These are phyloP conservation scores for Mangifera indica DNA, from an alignment of 345 rosid species.

Conservation along the genomic window DNA sequence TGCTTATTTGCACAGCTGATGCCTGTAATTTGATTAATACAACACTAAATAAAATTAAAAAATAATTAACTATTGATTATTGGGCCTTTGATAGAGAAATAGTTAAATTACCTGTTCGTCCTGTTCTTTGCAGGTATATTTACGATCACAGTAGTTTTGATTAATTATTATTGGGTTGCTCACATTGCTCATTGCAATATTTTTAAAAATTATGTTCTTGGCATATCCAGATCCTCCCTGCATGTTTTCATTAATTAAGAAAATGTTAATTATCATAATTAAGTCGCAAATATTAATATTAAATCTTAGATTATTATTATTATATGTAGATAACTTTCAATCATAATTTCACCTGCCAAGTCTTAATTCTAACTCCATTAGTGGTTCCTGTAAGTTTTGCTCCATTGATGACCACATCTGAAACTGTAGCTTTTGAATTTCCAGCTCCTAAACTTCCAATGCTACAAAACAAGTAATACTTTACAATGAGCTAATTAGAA, in stretches of 20 bases:
- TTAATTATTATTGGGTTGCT: constrained; percentile 77
- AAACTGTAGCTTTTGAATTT: constrained; percentile 59
- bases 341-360: too few relatives aligned
- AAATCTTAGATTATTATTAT: too few relatives aligned
- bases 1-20: constrained; percentile 74
- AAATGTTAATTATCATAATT: too few relatives aligned
- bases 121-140: constrained; percentile 44
- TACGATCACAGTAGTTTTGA: constrained; percentile 76
- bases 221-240: constrained; percentile 91
- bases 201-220: constrained; percentile 57
- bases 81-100: background rate
- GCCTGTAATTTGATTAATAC: constrained; percentile 29
- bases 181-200: constrained; percentile 63
- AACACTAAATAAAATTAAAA: background rate
- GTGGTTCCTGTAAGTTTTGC: constrained; percentile 66
- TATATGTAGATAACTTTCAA: too few relatives aligned
- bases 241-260: background rate
- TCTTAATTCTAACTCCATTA: constrained; percentile 88
- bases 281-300: too few relatives aligned
- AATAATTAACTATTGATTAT: background rate
- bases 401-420: constrained; percentile 63
- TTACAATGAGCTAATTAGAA: constrained; percentile 11
- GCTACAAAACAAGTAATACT: too few relatives aligned
- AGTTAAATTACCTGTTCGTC: constrained; percentile 57
- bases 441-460: constrained; percentile 86